These are phyloP conservation scores for Chaetomium sp. DNA, from an alignment of 2,329 filamentous ascomycete species.

Conservation along the genomic window DNA sequence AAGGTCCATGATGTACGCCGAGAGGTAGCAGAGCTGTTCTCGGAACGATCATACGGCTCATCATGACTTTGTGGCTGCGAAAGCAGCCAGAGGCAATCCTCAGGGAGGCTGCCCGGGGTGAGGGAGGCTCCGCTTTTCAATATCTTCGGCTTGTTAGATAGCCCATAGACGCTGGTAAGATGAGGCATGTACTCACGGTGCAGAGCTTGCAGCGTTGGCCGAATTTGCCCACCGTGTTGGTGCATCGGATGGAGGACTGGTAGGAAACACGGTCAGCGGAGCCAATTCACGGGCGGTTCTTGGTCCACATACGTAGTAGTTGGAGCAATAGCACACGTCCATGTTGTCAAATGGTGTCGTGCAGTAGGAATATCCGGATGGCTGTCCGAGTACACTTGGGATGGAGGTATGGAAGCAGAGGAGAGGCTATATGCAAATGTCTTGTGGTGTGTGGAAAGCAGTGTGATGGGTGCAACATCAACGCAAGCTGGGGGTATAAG, in stretches of 20 bases:
- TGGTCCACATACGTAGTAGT: slow-evolving; percentile 41
- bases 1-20: slow-evolving; percentile 20
- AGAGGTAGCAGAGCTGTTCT: neutral
- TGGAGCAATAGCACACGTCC: slow-evolving; percentile 42
- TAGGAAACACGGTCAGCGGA: slow-evolving; percentile 17
- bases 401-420: neutral
- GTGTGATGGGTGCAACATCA: neutral
- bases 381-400: neutral
- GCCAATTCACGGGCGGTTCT: neutral
- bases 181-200: slow-evolving; percentile 34
- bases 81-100: slow-evolving; percentile 31
- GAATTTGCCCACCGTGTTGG: slow-evolving; percentile 42
- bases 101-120: slow-evolving; percentile 35
- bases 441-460: neutral
- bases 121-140: slow-evolving; percentile 38
- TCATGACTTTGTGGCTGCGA: neutral
- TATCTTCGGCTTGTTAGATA: slow-evolving; percentile 22
- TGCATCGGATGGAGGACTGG: slow-evolving; percentile 44
- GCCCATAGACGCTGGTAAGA: neutral
- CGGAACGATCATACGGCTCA: neutral
- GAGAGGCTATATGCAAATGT: neutral
- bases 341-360: slow-evolving; percentile 9
- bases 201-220: slow-evolving; percentile 45
- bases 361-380: neutral
- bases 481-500: neutral